Evolutionary conservation across 495 filamentous ascomycete genomes (phyloP).

Genomic region (Neurospora intermedia): DNA sequence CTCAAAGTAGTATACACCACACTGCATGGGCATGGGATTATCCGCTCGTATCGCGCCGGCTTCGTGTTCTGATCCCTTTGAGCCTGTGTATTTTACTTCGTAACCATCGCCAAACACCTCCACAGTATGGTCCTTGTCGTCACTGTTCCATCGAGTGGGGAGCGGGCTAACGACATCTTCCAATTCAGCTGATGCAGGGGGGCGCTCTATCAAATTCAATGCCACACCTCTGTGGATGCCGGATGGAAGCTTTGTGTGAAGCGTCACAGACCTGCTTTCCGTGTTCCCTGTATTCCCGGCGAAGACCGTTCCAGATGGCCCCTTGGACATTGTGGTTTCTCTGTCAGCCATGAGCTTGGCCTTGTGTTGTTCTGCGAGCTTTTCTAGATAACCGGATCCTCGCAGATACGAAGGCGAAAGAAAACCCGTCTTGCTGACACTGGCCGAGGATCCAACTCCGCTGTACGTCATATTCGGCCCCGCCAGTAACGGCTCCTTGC

Average conservation of each 20-base stretch:
- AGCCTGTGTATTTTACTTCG: constrained; percentile 62
- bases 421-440: constrained; percentile 32
- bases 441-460: constrained; percentile 14
- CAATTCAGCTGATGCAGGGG: constrained; percentile 4
- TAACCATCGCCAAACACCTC: constrained; percentile 66
- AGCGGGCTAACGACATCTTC: constrained; percentile 52
- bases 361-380: constrained; percentile 57
- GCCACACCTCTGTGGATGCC: constrained; percentile 48
- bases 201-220: background rate
- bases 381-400: constrained; percentile 64
- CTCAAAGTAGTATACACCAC: constrained; percentile 95
- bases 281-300: background rate
- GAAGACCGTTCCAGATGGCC: constrained; percentile 9
- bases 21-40: constrained; percentile 80
- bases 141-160: constrained; percentile 72
- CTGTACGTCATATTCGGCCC: constrained; percentile 8
- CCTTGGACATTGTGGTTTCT: constrained; percentile 41
- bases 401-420: constrained; percentile 75
- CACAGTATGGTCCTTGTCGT: constrained; percentile 60
- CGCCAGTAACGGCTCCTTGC: constrained; percentile 17
- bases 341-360: constrained; percentile 38
- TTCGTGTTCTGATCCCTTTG: constrained; percentile 51
- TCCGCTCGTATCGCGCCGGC: constrained; percentile 78
- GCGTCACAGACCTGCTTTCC: background rate
- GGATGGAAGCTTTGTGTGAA: constrained; percentile 42